phyloP scores from a whole-genome alignment of 148 eudicot genomes.

The Arctostaphylos glauca region DNA sequence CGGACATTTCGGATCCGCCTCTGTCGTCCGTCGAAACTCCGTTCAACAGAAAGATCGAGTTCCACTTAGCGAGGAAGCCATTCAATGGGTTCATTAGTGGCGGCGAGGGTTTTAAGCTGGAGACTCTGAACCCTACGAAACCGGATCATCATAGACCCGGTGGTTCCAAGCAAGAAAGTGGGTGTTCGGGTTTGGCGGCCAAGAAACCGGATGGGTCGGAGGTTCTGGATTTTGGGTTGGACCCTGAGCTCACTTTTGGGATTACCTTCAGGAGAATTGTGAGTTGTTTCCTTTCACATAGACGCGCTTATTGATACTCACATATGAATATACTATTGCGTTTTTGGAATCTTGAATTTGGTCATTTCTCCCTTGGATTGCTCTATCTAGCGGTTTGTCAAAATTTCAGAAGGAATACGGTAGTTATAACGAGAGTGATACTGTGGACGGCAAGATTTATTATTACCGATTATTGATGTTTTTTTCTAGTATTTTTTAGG shows the following conservation, averaged over 20 bases:
- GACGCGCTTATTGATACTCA: neutral
- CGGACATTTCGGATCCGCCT: slow-evolving; percentile 4
- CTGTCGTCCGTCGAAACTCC: neutral
- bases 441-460: too few species aligned
- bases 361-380: neutral
- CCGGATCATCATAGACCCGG: neutral
- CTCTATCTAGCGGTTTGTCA: neutral
- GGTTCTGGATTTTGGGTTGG: slow-evolving; percentile 38
- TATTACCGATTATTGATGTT: too few species aligned
- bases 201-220: slow-evolving; percentile 37
- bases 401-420: too few species aligned
- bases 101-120: slow-evolving; percentile 44
- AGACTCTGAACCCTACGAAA: slow-evolving; percentile 54
- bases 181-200: neutral
- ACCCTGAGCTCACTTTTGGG: slow-evolving; percentile 51
- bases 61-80: slow-evolving; percentile 47
- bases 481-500: too few species aligned
- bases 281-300: slow-evolving; percentile 20
- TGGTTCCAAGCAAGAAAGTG: slow-evolving; percentile 10
- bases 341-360: neutral
- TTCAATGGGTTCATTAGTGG: slow-evolving; percentile 29
- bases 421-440: too few species aligned
- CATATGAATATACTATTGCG: neutral
- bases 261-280: slow-evolving; percentile 62
- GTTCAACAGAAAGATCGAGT: slow-evolving; percentile 40